phyloP scores from a whole-genome alignment of 192 early-diverging fungal species.

The Backusella australiensis region DNA sequence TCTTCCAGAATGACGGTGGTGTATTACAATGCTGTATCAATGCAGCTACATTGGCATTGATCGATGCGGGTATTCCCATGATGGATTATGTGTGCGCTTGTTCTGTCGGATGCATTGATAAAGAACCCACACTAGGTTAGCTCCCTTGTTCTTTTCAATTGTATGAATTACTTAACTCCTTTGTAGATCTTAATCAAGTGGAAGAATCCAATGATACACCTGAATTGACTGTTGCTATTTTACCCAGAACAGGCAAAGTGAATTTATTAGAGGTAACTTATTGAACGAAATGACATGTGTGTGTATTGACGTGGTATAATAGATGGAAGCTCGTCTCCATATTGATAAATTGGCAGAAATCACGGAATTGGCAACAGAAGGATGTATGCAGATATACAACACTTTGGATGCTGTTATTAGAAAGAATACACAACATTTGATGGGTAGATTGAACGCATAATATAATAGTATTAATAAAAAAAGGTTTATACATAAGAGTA shows the following conservation, averaged over 20 bases:
- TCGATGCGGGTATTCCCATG: slow-evolving; percentile 83
- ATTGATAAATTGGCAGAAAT: slow-evolving; percentile 73
- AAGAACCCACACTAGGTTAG: slow-evolving; percentile 66
- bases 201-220: slow-evolving; percentile 90
- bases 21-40: slow-evolving; percentile 76
- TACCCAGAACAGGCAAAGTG: slow-evolving; percentile 82
- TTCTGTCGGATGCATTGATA: slow-evolving; percentile 82
- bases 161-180: too few species aligned
- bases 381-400: slow-evolving; percentile 63
- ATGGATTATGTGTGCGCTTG: slow-evolving; percentile 84
- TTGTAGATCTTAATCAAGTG: slow-evolving; percentile 75
- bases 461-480: neutral
- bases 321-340: slow-evolving; percentile 89
- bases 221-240: slow-evolving; percentile 81
- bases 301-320: neutral
- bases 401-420: slow-evolving; percentile 63
- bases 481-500: too few species aligned
- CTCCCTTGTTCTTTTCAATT: neutral
- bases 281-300: too few species aligned
- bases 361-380: slow-evolving; percentile 61
- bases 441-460: slow-evolving; percentile 32
- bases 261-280: slow-evolving; percentile 65
- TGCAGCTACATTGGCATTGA: slow-evolving; percentile 78
- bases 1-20: slow-evolving; percentile 92
- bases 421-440: slow-evolving; percentile 41